Base-by-base conservation (phyloP, 371 early-diverging fungal genomes). In the Neoconidiobolus thromboides region DNA sequence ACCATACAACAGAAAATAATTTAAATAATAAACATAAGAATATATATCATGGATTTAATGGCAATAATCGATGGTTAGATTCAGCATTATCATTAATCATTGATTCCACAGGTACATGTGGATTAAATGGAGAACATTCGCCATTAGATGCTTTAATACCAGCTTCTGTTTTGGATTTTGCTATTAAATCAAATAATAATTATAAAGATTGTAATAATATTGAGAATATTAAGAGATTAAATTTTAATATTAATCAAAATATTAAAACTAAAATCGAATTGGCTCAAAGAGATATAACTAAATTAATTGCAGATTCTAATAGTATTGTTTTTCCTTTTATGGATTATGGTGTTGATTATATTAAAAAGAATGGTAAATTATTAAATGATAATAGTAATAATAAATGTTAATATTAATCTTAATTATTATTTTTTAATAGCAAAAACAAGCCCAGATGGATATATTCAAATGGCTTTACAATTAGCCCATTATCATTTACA, bases 61-160 rank as follows among this genome's bases (percentile, higher is more conserved):
- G 84, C 2, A 82, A 77, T 66, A 91, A 93, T 67, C 78, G 93
- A 2, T 93, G 93, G 93, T 90, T 82, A 62, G 93, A 93, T 69
- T 90, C 88, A 69, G 71, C 81, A 1, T 42, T 86, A n/a, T 77
- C 70, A 26, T 49, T 86, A 15, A 65, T 82, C 37, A 72, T 87
- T 26, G 79, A 84, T 56, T 72, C 75, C 44, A 82, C 81, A 51
- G 93, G 89, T 36, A 69, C 76, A 39, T 77, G 77, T 46, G 86
- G 82, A 1, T 64, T 83, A 46, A 76, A 85, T 62, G 92, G 87
- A 14, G 92, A 86, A 69, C 90, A 89, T 67, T 83, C 90, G 0
- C 89, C 88, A 10, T 79, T 80, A 58, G 91, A 87, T 65, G 88
- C 86, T 0, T 64, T 87, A 26, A 79, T 81, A 54, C 83, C 87